phyloP scores from a whole-genome alignment of 176 grass and related monocot genomes.

The Aegilops umbellulata region DNA sequence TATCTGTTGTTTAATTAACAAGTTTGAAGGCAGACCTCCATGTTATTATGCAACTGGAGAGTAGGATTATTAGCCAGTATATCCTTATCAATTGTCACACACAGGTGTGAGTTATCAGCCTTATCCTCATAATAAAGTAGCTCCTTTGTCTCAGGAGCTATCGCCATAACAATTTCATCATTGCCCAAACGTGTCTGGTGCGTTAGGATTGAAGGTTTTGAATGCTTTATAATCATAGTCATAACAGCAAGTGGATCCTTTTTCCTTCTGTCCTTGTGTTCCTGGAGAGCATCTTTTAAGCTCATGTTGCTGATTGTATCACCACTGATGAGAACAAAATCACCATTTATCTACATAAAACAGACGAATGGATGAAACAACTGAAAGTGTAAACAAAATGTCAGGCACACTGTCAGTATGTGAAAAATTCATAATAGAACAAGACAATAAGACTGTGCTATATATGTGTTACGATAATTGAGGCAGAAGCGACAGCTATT shows the following conservation, averaged over 20 bases:
- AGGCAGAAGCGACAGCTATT: neutral
- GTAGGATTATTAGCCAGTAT: conserved; percentile 71
- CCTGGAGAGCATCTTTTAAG: conserved; percentile 68
- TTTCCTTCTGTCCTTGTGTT: conserved; percentile 91
- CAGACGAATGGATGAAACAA: conserved; percentile 12
- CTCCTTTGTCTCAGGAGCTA: conserved; percentile 85
- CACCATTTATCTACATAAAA: conserved; percentile 77
- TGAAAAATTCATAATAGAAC: neutral
- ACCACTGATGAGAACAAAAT: conserved; percentile 95
- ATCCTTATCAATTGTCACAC: conserved; percentile 76
- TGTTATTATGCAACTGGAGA: conserved; percentile 72
- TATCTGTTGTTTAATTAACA: neutral
- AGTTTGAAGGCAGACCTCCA: conserved; percentile 67
- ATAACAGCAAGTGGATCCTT: conserved; percentile 88
- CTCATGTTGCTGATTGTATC: conserved; percentile 95
- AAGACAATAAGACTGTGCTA: neutral
- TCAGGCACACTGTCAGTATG: neutral
- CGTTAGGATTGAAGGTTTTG: conserved; percentile 66
- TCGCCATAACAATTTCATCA: conserved; percentile 79
- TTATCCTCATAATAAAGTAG: conserved; percentile 85
- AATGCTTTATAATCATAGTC: conserved; percentile 91
- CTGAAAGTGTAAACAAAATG: conserved; percentile 7
- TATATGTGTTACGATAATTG: neutral
- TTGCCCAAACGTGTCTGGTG: conserved; percentile 79
- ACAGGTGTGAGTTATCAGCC: conserved; percentile 42